phyloP scores from a whole-genome alignment of 495 filamentous ascomycete species.

The Hypoxylon trugodes region DNA sequence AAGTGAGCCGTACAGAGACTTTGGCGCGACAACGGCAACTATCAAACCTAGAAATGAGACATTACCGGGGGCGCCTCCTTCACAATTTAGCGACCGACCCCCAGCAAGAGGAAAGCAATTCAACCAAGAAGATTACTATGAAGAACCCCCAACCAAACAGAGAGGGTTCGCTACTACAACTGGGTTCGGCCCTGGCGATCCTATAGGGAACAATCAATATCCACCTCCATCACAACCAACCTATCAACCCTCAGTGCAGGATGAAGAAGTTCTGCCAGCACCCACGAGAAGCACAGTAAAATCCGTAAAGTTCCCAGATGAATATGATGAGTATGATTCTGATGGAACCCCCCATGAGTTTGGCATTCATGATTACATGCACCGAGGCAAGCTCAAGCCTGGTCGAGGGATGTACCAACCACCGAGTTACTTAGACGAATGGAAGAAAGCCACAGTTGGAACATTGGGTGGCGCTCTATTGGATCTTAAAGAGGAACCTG shows the following conservation, averaged over 20 bases:
- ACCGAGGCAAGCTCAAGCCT: conserved; percentile 50
- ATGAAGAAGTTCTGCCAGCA: conserved; percentile 15
- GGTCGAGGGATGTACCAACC: conserved; percentile 56
- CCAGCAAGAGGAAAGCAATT: conserved; percentile 41
- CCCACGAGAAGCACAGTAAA: conserved; percentile 29
- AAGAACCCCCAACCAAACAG: conserved; percentile 27
- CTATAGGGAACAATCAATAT: conserved; percentile 24
- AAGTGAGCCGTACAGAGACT: conserved; percentile 13
- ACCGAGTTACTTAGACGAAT: conserved; percentile 62
- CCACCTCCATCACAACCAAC: conserved; percentile 14
- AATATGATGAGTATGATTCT: conserved; percentile 33
- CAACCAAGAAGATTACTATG: conserved; percentile 27
- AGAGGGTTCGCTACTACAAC: conserved; percentile 28
- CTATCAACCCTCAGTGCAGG: conserved; percentile 23
- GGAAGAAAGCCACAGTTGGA: conserved; percentile 64
- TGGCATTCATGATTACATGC: conserved; percentile 56
- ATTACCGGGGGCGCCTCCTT: background rate
- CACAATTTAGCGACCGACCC: conserved; percentile 29
- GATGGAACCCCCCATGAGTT: conserved; percentile 42
- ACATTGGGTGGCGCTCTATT: conserved; percentile 59
- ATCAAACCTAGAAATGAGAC: conserved; percentile 11
- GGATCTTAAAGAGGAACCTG: conserved; percentile 51
- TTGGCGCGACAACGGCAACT: background rate
- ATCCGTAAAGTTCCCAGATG: conserved; percentile 44
- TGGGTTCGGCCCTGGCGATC: conserved; percentile 3